Percentiles rank a stretch among this genome's conserved stretches.
Evolutionary conservation across 2,329 filamentous ascomycete species (phyloP).

Genomic region (Metarhizium robertsii): DNA sequence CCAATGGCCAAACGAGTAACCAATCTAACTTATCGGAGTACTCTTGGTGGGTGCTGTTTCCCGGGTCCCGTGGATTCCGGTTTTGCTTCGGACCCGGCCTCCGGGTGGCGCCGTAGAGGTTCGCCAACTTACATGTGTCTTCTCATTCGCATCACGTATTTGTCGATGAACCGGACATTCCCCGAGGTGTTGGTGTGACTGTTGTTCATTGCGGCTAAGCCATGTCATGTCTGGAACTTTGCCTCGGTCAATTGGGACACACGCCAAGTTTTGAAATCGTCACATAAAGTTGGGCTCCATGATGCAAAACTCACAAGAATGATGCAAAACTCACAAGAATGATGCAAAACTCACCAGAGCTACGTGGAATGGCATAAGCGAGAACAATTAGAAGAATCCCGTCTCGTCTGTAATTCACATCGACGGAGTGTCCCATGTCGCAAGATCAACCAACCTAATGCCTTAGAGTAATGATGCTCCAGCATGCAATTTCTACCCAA

Average conservation of each 20-base stretch:
- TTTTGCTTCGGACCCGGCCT: not conserved
- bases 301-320: not conserved
- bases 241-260: no score
- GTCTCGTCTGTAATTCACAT: not conserved
- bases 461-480: not conserved
- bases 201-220: no score
- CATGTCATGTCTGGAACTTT: no score
- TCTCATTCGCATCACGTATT: not conserved
- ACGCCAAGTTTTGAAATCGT: not conserved
- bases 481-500: not conserved
- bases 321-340: no score
- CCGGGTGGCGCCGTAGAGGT: not conserved
- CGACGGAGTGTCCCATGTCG: not conserved
- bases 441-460: not conserved
- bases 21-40: not conserved
- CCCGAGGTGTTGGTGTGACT: no score
- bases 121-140: not conserved
- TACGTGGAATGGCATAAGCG: not conserved
- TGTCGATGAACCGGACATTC: no score
- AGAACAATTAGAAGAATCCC: not conserved
- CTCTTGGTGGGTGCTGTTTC: not conserved
- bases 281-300: not conserved
- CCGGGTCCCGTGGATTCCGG: constrained; percentile 9
- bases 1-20: no score
- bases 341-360: not conserved